These are phyloP conservation scores for Chenopodium quinoa DNA, from an alignment of 148 eudicot species.

Conservation along the genomic window DNA sequence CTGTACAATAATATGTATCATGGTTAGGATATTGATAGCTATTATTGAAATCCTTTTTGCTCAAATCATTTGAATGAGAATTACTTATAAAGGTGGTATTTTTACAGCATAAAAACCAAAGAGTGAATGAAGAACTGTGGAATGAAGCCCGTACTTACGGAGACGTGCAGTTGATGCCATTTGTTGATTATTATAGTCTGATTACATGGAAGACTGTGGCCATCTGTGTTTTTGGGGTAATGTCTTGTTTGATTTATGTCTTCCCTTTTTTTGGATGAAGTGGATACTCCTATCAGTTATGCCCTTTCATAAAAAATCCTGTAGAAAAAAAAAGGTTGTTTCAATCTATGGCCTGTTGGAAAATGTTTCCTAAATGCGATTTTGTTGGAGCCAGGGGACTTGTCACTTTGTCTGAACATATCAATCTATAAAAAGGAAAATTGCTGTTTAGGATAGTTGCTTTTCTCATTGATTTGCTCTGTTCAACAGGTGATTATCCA, in stretches of 20 bases:
- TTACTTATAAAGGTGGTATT: slow-evolving; percentile 12
- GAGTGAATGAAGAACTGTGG: slow-evolving; percentile 97
- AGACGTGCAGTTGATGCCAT: slow-evolving; percentile 90
- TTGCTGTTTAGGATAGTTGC: neutral
- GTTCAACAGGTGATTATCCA: neutral
- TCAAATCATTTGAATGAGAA: neutral
- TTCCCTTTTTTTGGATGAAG: neutral
- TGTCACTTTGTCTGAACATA: neutral
- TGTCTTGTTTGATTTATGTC: neutral
- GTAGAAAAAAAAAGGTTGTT: neutral
- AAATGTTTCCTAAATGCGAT: neutral
- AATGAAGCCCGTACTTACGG: slow-evolving; percentile 79
- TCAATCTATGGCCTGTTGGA: neutral
- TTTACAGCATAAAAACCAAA: slow-evolving; percentile 77
- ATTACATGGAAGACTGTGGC: slow-evolving; percentile 95
- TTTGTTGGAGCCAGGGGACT: neutral
- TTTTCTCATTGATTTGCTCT: neutral
- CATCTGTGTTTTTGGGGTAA: slow-evolving; percentile 93
- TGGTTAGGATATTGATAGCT: neutral
- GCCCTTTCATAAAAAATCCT: too few relatives aligned
- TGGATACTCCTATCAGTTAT: neutral
- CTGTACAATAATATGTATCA: neutral
- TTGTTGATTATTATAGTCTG: slow-evolving; percentile 92
- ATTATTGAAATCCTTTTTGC: neutral
- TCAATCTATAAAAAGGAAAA: neutral